phyloP scores from a whole-genome alignment of 1,284 basidiomycete species.

The Athelia sp. region DNA sequence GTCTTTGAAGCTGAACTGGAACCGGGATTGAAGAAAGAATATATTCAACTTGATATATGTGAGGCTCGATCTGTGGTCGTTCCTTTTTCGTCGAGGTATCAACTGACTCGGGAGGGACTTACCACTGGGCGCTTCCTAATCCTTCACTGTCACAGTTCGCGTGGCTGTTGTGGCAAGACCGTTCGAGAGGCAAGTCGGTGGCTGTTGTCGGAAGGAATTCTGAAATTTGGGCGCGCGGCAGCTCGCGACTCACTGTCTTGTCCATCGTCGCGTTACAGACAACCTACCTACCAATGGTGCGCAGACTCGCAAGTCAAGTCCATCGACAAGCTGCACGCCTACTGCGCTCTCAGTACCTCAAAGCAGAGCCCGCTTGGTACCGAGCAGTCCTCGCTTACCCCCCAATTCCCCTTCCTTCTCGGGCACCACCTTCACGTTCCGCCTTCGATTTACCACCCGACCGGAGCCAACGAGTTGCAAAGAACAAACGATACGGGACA shows the following conservation, averaged over 20 bases:
- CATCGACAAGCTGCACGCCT: slow-evolving; percentile 86
- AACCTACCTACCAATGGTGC: slow-evolving; percentile 52
- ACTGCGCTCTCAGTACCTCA: slow-evolving; percentile 66
- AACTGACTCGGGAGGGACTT: too few species aligned
- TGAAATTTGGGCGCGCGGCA: too few species aligned
- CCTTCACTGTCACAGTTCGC: too few species aligned
- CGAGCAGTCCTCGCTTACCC: slow-evolving; percentile 84
- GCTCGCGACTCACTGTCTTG: too few species aligned
- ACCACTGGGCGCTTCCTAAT: too few species aligned
- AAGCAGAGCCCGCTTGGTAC: slow-evolving; percentile 80
- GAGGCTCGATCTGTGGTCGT: neutral
- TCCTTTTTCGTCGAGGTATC: neutral
- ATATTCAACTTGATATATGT: too few species aligned
- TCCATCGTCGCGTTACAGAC: neutral
- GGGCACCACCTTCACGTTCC: slow-evolving; percentile 57
- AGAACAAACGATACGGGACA: slow-evolving; percentile 40
- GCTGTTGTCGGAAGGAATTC: too few species aligned
- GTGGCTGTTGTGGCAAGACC: too few species aligned
- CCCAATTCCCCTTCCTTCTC: slow-evolving; percentile 79
- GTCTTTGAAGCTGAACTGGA: neutral
- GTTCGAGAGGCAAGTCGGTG: too few species aligned
- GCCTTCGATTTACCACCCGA: slow-evolving; percentile 36
- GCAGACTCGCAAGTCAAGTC: slow-evolving; percentile 84
- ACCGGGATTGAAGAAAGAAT: neutral
- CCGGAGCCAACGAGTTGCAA: slow-evolving; percentile 21